Evolutionary conservation across 2,329 filamentous ascomycete species (phyloP), one percentile per base, ranked within the genome.

Genomic region (Diaporthe vaccinii): DNA sequence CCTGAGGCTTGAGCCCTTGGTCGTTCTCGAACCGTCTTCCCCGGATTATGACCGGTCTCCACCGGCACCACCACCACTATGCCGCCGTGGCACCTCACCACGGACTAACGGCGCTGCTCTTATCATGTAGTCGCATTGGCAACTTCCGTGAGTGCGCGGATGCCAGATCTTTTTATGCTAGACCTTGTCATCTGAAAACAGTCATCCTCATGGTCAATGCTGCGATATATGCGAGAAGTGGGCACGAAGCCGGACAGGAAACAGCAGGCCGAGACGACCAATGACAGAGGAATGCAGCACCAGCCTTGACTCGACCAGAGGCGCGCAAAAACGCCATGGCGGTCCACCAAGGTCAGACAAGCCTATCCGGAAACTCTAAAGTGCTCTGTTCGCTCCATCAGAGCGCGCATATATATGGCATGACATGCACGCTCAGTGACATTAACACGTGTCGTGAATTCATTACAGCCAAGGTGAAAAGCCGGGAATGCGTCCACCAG

Each of bases 21-120:
- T 28, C 34, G 74, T 74, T 71, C 65, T 55, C 68, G 67, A 71
- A 71, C 59, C 71, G 41, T 65, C 71, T 74, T 75, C 74, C 67
- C 74, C 74, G 58, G 72, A 74, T 70, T 73, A 55, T 31, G 44
- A 53, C 58, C 70, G 25, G 36, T n/a, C 51, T 22, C 70, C 58
- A 53, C 70, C 59, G 46, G 22, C 55, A 58, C 28, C 34, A 59
- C 53, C 68, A 57, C 36, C 67, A 51, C 62, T 20, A 36, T 51
- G 44, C 62, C 46, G 31, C 46, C 44, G 44, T 51, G 62, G 44
- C 62, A 68, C 9, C 44, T 51, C 41, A 36, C 46, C 46, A 25
- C 65, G 31, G 46, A 36, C 65, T 14, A 39, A 12, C 14, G 31
- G 46, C 12, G 4, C 12, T 53, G 31, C 31, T 68, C 36, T 61